Evolutionary conservation across 2,329 filamentous ascomycete genomes (phyloP).

Genomic region (Fusarium illudens): DNA sequence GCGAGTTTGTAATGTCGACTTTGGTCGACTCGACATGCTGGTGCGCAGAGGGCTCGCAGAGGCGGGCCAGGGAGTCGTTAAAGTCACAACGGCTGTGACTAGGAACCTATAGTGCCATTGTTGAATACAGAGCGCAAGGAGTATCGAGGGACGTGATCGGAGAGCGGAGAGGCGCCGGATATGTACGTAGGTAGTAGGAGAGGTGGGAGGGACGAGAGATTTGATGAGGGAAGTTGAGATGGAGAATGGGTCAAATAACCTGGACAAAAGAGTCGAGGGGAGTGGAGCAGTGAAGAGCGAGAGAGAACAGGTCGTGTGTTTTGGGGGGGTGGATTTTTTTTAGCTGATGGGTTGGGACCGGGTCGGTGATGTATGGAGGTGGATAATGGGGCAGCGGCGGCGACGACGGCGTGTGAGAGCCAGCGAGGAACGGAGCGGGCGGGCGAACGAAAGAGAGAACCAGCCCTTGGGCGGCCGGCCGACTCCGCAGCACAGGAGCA

Average conservation of each 20-base stretch:
- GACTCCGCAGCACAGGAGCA: slow-evolving; percentile 5
- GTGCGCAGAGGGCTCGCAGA: slow-evolving; percentile 35
- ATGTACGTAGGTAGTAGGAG: slow-evolving; percentile 2
- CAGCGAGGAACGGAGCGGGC: slow-evolving; percentile 31
- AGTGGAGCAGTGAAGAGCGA: slow-evolving; percentile 36
- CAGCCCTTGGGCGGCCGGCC: slow-evolving; percentile 8
- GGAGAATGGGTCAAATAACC: slow-evolving; percentile 33
- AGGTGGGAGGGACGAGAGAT: slow-evolving; percentile 21
- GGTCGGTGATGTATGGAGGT: slow-evolving; percentile 42
- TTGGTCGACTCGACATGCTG: slow-evolving; percentile 43
- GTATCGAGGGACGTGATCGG: slow-evolving; percentile 4
- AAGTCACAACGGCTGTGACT: slow-evolving; percentile 38
- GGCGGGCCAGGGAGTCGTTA: slow-evolving; percentile 33
- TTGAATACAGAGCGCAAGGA: slow-evolving; percentile 20
- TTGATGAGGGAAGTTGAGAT: slow-evolving; percentile 35
- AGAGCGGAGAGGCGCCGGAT: neutral
- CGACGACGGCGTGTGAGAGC: slow-evolving; percentile 16
- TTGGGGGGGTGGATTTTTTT: slow-evolving; percentile 36
- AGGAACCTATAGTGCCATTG: slow-evolving; percentile 42
- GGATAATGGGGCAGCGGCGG: slow-evolving; percentile 23
- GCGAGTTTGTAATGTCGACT: slow-evolving; percentile 31
- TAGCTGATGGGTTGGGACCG: slow-evolving; percentile 38
- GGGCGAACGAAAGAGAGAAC: slow-evolving; percentile 9
- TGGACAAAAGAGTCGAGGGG: slow-evolving; percentile 32
- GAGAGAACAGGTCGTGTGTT: slow-evolving; percentile 39